phyloP scores from a whole-genome alignment of 2,329 filamentous ascomycete species.

The Penicillium paneum region DNA sequence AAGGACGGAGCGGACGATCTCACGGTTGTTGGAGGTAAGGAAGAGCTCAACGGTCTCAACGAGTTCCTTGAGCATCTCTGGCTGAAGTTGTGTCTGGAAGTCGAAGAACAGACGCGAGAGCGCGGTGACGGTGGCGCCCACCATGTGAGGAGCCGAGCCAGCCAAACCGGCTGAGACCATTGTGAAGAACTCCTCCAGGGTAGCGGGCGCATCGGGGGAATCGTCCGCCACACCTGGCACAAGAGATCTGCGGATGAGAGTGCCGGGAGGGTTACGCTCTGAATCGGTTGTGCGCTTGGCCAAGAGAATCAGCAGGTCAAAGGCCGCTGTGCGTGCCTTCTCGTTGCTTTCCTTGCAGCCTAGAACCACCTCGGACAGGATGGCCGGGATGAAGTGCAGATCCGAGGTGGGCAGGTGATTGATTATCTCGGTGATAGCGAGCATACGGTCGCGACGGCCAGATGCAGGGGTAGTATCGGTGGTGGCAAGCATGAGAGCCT shows the following conservation, averaged over 20 bases:
- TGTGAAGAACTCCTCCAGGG: conserved; percentile 91
- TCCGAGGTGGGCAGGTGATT: conserved; percentile 72
- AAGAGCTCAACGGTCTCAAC: conserved; percentile 96
- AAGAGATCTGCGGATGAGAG: conserved; percentile 81
- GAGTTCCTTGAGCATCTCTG: conserved; percentile 72
- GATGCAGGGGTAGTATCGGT: conserved; percentile 83
- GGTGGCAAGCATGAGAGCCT: conserved; percentile 73
- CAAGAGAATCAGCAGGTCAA: conserved; percentile 85
- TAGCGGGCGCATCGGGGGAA: conserved; percentile 72
- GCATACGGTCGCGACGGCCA: conserved; percentile 78
- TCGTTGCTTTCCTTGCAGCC: conserved; percentile 98
- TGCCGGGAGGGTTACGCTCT: conserved; percentile 49
- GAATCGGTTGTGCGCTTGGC: conserved; percentile 76
- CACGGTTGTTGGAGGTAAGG: conserved; percentile 91
- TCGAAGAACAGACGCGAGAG: conserved; percentile 91
- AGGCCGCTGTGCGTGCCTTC: conserved; percentile 82
- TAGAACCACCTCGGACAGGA: conserved; percentile 91
- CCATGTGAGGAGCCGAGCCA: conserved; percentile 92
- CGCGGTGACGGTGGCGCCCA: conserved; percentile 93
- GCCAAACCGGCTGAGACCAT: conserved; percentile 97
- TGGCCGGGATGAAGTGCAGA: conserved; percentile 87
- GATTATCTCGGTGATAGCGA: conserved; percentile 76
- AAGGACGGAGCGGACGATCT: conserved; percentile 90
- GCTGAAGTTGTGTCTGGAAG: conserved; percentile 69
- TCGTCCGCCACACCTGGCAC: conserved; percentile 82